Percentiles rank a stretch among this genome's conserved stretches.
phyloP scores from a whole-genome alignment of 1,139 yeast genomes.

The Candida albicans region DNA sequence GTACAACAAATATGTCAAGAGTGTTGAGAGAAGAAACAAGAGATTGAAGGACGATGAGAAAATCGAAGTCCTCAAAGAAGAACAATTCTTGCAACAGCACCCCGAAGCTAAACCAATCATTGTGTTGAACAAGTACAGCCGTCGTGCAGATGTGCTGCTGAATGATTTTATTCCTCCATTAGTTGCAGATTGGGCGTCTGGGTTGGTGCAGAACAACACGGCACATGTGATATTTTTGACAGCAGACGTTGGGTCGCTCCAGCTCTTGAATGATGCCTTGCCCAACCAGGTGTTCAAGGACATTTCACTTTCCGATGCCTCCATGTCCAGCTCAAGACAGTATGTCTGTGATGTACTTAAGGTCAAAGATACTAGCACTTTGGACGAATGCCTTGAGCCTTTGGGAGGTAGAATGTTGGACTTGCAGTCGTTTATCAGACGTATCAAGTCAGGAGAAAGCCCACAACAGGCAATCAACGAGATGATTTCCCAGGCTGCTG shows the following conservation, averaged over 20 bases:
- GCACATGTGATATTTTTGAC: constrained; percentile 91
- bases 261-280: constrained; percentile 63
- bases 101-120: constrained; percentile 88
- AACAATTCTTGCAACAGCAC: constrained; percentile 78
- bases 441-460: constrained; percentile 82
- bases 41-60: constrained; percentile 13
- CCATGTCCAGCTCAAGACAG: constrained; percentile 63
- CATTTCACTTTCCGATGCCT: constrained; percentile 78
- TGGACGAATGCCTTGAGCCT: constrained; percentile 65
- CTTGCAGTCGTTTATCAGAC: constrained; percentile 83
- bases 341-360: constrained; percentile 67
- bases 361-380: constrained; percentile 25
- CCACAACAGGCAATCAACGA: constrained; percentile 76
- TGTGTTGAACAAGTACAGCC: constrained; percentile 71
- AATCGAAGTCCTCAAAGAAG: constrained; percentile 55
- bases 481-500: constrained; percentile 81
- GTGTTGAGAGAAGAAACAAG: constrained; percentile 19
- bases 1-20: constrained; percentile 34
- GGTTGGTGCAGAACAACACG: constrained; percentile 68
- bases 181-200: constrained; percentile 87
- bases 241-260: constrained; percentile 78
- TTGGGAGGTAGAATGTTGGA: constrained; percentile 96
- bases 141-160: constrained; percentile 48
- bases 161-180: constrained; percentile 73
- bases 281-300: constrained; percentile 88